phyloP scores from a whole-genome alignment of 2,329 filamentous ascomycete genomes.

The Cyanodermella asteris region DNA sequence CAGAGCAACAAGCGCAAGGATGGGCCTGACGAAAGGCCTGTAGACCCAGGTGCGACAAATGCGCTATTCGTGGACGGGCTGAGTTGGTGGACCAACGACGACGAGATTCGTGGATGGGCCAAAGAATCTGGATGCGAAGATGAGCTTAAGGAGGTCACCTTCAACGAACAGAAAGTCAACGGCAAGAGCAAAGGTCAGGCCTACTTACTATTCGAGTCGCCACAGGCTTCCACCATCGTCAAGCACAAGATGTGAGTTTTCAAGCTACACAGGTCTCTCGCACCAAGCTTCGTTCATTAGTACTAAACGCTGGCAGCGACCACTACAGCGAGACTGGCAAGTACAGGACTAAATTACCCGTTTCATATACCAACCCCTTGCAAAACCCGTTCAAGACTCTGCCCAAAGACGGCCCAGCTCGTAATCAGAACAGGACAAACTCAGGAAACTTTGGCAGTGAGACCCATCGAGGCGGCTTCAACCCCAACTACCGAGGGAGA shows the following conservation, averaged over 20 bases:
- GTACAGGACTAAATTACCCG: slow-evolving; percentile 42
- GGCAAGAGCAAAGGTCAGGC: slow-evolving; percentile 92
- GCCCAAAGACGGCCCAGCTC: slow-evolving; percentile 64
- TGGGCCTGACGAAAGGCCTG: slow-evolving; percentile 28
- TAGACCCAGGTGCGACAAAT: slow-evolving; percentile 38
- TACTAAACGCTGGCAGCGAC: too few relatives aligned
- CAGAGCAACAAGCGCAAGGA: slow-evolving; percentile 43
- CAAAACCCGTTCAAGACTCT: slow-evolving; percentile 78
- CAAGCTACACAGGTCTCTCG: too few relatives aligned
- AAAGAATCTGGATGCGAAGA: slow-evolving; percentile 59
- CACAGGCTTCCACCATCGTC: slow-evolving; percentile 64
- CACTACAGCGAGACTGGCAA: slow-evolving; percentile 31
- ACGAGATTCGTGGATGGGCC: slow-evolving; percentile 77
- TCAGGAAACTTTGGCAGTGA: slow-evolving; percentile 13
- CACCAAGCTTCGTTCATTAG: too few relatives aligned
- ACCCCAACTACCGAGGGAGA: slow-evolving; percentile 19
- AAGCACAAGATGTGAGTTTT: slow-evolving; percentile 76
- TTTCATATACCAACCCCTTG: slow-evolving; percentile 53
- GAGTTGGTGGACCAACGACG: slow-evolving; percentile 93
- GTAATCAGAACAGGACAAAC: slow-evolving; percentile 39
- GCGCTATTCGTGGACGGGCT: slow-evolving; percentile 76
- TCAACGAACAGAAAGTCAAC: slow-evolving; percentile 97
- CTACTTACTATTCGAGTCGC: slow-evolving; percentile 65
- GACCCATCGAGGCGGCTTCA: slow-evolving; percentile 8
- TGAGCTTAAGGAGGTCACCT: slow-evolving; percentile 79